Percentiles rank a stretch among this genome's conserved stretches.
These are phyloP conservation scores for Gymnopilus dilepis DNA, from an alignment of 768 basidiomycete genomes.

Conservation along the genomic window DNA sequence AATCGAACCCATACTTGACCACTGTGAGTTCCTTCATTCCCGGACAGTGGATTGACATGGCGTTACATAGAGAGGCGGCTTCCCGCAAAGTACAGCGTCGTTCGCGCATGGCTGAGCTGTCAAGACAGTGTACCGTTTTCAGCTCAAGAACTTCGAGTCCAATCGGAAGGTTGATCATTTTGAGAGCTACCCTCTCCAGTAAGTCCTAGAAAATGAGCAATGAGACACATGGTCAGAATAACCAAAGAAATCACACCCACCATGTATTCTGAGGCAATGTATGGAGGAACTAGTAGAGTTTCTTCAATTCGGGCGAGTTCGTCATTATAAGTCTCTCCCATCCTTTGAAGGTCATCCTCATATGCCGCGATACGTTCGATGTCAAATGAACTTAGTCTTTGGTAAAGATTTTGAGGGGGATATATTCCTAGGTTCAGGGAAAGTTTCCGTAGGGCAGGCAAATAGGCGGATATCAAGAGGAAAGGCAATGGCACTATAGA, in stretches of 20 bases:
- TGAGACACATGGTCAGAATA: neutral
- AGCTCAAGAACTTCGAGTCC: conserved; percentile 1
- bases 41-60: too few species aligned
- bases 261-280: neutral
- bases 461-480: neutral
- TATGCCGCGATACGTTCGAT: neutral
- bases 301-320: neutral
- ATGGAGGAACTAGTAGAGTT: neutral
- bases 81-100: too few species aligned
- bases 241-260: neutral
- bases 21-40: neutral
- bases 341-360: neutral
- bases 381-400: neutral
- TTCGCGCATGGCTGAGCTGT: too few species aligned
- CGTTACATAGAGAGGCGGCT: too few species aligned
- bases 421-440: neutral
- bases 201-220: neutral
- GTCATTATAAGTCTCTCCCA: neutral
- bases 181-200: neutral
- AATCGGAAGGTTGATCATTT: neutral
- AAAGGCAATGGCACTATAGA: neutral
- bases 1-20: neutral
- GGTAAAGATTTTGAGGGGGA: neutral
- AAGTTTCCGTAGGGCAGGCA: neutral
- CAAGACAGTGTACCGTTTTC: neutral